Conservation (phyloP, 768 basidiomycete genomes). For the Heimioporus sp. region DNA sequence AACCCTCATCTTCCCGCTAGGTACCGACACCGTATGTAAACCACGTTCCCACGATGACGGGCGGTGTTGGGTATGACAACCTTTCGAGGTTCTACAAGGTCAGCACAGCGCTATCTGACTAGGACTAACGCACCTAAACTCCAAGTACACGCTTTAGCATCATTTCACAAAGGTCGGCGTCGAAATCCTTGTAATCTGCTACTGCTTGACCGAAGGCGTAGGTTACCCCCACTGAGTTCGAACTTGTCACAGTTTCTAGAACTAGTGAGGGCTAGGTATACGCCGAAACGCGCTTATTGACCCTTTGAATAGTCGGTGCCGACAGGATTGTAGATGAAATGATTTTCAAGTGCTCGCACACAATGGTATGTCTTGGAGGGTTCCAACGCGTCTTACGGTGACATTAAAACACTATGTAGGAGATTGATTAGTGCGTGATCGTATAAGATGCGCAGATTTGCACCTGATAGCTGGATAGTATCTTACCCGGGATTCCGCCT, state of each 20-base stretch:
- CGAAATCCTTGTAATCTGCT: background rate
- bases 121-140: background rate
- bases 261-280: slow-evolving; percentile 28
- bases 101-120: background rate
- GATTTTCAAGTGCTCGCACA: slow-evolving; percentile 43
- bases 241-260: slow-evolving; percentile 41
- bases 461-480: slow-evolving; percentile 13
- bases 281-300: background rate
- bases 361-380: slow-evolving; percentile 24
- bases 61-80: slow-evolving; percentile 42
- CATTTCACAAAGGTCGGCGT: slow-evolving; percentile 33
- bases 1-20: slow-evolving; percentile 20
- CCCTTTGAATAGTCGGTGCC: slow-evolving; percentile 31
- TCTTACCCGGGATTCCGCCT: slow-evolving; percentile 34
- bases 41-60: slow-evolving; percentile 45
- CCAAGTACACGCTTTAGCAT: slow-evolving; percentile 24
- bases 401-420: slow-evolving; percentile 22
- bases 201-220: slow-evolving; percentile 10
- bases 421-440: slow-evolving; percentile 38
- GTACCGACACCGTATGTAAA: slow-evolving; percentile 42
- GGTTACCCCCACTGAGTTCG: slow-evolving; percentile 42
- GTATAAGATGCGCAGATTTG: background rate
- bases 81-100: slow-evolving; percentile 48
- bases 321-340: slow-evolving; percentile 48
- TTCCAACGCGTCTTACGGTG: background rate